These are phyloP conservation scores for Mycena chlorophos DNA, from an alignment of 768 basidiomycete genomes.

Conservation along the genomic window DNA sequence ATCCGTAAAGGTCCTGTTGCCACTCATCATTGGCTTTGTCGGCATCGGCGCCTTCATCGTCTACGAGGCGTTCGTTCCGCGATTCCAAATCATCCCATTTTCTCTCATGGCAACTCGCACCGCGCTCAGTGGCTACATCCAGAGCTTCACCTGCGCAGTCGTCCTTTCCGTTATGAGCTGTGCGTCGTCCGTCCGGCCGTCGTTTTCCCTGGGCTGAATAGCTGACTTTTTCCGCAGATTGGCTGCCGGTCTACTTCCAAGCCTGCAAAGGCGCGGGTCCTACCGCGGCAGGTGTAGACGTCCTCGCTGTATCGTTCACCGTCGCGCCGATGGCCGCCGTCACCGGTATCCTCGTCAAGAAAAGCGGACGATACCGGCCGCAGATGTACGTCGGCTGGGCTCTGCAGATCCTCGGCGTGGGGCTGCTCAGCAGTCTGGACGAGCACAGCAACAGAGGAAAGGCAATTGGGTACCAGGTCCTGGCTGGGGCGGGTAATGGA, in stretches of 20 bases:
- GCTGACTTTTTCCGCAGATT: conserved; percentile 28
- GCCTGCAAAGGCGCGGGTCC: conserved; percentile 36
- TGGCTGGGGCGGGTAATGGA: conserved; percentile 27
- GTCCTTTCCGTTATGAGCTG: conserved; percentile 24
- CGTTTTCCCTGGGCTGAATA: neutral
- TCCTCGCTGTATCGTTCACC: neutral
- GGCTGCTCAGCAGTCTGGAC: conserved; percentile 2
- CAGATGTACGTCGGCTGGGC: conserved; percentile 1
- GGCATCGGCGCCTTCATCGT: conserved; percentile 39
- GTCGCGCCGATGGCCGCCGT: neutral
- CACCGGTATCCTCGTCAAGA: neutral
- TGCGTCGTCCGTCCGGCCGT: conserved; percentile 18
- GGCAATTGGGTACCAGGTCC: conserved; percentile 24
- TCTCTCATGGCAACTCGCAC: conserved; percentile 20
- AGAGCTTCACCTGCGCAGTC: conserved; percentile 26
- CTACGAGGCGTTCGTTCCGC: conserved; percentile 38
- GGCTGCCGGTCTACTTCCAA: conserved; percentile 44
- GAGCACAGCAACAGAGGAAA: neutral
- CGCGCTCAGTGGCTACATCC: conserved; percentile 26
- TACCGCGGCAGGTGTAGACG: conserved; percentile 29
- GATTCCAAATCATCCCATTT: conserved; percentile 25
- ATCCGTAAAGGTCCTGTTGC: conserved; percentile 39
- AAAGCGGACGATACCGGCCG: neutral
- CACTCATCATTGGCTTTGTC: conserved; percentile 42
- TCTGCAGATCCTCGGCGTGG: neutral